Percentiles rank a stretch among this genome's conserved stretches.
These are phyloP conservation scores for Colletotrichum camelliae DNA, from an alignment of 2,329 filamentous ascomycete species.

Conservation along the genomic window DNA sequence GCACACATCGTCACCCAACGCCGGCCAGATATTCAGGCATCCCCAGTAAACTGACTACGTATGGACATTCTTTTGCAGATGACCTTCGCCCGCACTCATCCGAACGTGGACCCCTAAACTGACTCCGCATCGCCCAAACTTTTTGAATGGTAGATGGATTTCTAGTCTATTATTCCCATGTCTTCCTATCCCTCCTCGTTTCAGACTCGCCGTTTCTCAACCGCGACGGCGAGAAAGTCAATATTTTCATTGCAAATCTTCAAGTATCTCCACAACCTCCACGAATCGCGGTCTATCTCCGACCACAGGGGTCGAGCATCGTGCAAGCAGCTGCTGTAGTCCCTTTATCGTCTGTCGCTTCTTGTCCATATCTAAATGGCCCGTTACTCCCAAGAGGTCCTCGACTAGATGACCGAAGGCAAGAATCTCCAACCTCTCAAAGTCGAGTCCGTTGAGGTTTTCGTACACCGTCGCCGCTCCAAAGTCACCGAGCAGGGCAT, in stretches of 20 bases:
- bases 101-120: not conserved
- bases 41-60: not conserved
- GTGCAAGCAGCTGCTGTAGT: constrained; percentile 31
- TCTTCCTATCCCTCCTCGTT: not conserved
- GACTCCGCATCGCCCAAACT: not conserved
- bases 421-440: constrained; percentile 52
- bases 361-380: constrained; percentile 29
- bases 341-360: constrained; percentile 16
- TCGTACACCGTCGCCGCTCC: constrained; percentile 52
- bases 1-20: not conserved
- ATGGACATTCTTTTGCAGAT: not conserved
- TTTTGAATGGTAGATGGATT: not conserved
- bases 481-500: constrained; percentile 53
- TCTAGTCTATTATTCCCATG: not conserved
- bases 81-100: not conserved
- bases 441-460: constrained; percentile 21
- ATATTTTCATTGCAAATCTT: not conserved
- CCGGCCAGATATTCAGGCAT: not conserved
- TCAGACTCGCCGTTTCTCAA: not conserved
- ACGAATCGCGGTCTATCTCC: constrained; percentile 36
- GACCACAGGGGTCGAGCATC: constrained; percentile 31
- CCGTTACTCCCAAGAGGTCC: constrained; percentile 37
- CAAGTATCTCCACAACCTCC: constrained; percentile 10
- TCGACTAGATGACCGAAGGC: constrained; percentile 54
- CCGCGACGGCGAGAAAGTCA: not conserved